Base-by-base conservation (phyloP, 2,329 filamentous ascomycete species). In the Ceratocystiopsis brevicomis region DNA sequence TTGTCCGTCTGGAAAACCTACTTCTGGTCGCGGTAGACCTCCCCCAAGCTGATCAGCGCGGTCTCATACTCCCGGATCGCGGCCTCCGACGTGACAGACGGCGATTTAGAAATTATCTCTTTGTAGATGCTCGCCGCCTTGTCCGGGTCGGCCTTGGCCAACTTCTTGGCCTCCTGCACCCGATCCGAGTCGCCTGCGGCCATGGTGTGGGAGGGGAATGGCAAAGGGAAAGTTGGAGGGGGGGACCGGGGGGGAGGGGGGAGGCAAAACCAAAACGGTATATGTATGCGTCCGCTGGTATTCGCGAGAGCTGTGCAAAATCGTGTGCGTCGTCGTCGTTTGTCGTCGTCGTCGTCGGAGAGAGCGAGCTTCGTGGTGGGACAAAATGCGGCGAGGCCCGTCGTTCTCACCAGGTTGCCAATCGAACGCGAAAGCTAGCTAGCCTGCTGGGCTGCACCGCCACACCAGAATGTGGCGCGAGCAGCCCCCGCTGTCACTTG, bases 21-120 rank as follows among this genome's bases (percentile, higher is more conserved):
- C 77, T 81, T 83, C 64, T 83, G 76, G 63, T 95, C 86, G 53
- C 86, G 76, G 63, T 95, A 95, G 52, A 96, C 71, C 72, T 92
- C 82, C 54, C 90, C 90, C 57, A 98, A 66, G 51, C 80, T 83
- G 56, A 95, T 73, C 59, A 98, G 64, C 21, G 90, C 86, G 52
- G 72, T 71, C 68, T 98, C 90, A 56, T 95, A 98, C 61, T 94
- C 85, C 61, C 82, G 79, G 52, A 88, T 77, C 47, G 87, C 84
- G 35, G 80, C 75, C 61, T 98, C 90, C 48, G 74, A 78, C 47
- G 77, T 90, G 47, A 81, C 76, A 42, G 83, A 82, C 18, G 87
- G 86, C 35, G 84, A 77, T 63, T 83, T 80, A 43, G 85, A 78
- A 52, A 95, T 75, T 58, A 96, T 82, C 45, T 90, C 80, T 63